A percentile compares a stretch with the other conserved stretches of the same genome.
These are phyloP conservation scores for Globisporangium okanoganense DNA, from an alignment of 352 stramenopile genomes.

Conservation along the genomic window DNA sequence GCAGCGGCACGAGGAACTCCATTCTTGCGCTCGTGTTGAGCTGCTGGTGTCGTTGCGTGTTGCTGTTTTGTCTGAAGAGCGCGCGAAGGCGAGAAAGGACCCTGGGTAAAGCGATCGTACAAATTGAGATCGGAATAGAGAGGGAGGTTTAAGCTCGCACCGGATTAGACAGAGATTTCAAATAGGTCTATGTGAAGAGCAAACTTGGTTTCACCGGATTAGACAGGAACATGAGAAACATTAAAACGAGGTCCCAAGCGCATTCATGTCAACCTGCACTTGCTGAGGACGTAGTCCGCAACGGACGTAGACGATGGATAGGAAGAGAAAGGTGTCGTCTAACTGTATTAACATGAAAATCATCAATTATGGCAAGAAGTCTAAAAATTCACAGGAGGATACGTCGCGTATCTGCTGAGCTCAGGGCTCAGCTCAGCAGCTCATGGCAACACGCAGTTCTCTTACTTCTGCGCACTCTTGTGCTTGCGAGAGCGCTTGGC, in stretches of 20 bases:
- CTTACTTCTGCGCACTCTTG: neutral
- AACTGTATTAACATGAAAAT: slow-evolving; percentile 14
- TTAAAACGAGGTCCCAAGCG: neutral
- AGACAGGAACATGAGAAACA: neutral
- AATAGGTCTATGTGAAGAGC: neutral
- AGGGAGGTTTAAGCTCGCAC: neutral
- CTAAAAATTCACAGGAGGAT: slow-evolving; percentile 4
- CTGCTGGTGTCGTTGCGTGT: neutral
- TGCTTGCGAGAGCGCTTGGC: slow-evolving; percentile 10
- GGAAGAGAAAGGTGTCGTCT: neutral
- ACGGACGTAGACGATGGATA: neutral
- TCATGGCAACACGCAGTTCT: no score
- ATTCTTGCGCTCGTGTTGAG: slow-evolving; percentile 26
- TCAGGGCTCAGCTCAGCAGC: neutral
- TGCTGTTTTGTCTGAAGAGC: slow-evolving; percentile 6
- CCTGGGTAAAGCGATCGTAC: slow-evolving; percentile 4
- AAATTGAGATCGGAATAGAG: neutral
- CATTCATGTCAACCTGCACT: no score
- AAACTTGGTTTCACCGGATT: neutral
- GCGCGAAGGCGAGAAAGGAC: slow-evolving; percentile 4
- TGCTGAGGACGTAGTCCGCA: neutral
- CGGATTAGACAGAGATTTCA: neutral
- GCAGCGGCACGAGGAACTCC: slow-evolving; percentile 79
- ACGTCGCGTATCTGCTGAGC: neutral
- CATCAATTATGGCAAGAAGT: slow-evolving; percentile 3